A percentile compares a stretch with the other conserved stretches of the same genome.
These are phyloP conservation scores for Pachyrhizus erosus DNA, from an alignment of 306 rosid genomes.

Conservation along the genomic window DNA sequence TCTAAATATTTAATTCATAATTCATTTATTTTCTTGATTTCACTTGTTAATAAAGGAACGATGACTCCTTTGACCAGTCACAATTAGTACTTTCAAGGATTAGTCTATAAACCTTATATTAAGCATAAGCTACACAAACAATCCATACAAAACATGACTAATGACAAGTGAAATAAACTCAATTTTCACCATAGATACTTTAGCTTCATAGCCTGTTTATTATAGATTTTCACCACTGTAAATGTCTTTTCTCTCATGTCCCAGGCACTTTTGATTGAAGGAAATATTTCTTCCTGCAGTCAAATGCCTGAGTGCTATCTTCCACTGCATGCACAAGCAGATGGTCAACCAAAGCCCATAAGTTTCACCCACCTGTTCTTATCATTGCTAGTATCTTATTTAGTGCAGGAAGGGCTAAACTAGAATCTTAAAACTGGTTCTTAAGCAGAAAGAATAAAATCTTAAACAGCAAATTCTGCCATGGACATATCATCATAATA, in stretches of 20 bases:
- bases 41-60: background rate
- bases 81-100: background rate
- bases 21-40: background rate
- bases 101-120: background rate
- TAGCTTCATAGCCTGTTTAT: no score
- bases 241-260: background rate
- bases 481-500: conserved; percentile 11
- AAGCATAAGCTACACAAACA: no score
- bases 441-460: conserved; percentile 12
- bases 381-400: background rate
- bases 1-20: background rate
- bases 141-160: no score
- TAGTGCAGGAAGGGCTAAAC: conserved; percentile 17
- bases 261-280: background rate
- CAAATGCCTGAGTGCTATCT: background rate
- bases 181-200: no score
- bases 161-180: no score
- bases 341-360: conserved; percentile 5
- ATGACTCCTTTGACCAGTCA: background rate
- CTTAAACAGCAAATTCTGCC: background rate
- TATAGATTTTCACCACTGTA: background rate
- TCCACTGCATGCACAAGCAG: background rate
- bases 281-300: background rate
- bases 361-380: background rate
- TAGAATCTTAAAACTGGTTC: background rate